Evolutionary conservation across 2,329 filamentous ascomycete genomes (phyloP).

Genomic region (Exophiala mesophila): DNA sequence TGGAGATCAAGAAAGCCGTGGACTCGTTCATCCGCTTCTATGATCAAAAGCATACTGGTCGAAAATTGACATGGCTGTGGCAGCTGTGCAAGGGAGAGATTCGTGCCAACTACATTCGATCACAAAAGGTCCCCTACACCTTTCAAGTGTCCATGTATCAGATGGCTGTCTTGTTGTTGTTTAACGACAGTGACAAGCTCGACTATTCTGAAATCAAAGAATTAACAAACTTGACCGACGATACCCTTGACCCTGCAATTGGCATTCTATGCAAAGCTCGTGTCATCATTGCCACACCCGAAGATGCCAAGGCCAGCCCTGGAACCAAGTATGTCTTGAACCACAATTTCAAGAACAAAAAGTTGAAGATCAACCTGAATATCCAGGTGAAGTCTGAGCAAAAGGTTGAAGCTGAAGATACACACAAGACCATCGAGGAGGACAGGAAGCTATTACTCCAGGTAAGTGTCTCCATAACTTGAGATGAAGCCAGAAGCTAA

Average conservation of each 20-base stretch:
- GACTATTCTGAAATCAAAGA: constrained; percentile 83
- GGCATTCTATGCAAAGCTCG: constrained; percentile 88
- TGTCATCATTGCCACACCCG: constrained; percentile 68
- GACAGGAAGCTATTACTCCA: constrained; percentile 94
- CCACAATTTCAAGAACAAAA: constrained; percentile 96
- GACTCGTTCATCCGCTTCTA: constrained; percentile 90
- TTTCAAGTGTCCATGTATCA: constrained; percentile 98
- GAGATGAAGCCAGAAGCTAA: constrained; percentile 29
- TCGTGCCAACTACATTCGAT: constrained; percentile 87
- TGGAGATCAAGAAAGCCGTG: constrained; percentile 78
- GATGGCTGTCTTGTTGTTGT: constrained; percentile 91
- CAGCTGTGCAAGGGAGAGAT: constrained; percentile 97
- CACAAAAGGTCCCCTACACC: constrained; percentile 83
- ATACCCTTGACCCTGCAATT: constrained; percentile 81
- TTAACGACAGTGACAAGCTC: constrained; percentile 84
- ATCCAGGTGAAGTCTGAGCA: constrained; percentile 91
- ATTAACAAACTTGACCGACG: constrained; percentile 71
- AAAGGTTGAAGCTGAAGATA: constrained; percentile 93
- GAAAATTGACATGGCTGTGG: constrained; percentile 97
- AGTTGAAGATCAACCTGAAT: constrained; percentile 94
- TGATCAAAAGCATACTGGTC: constrained; percentile 91
- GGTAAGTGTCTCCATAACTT: constrained; percentile 53
- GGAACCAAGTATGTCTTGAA: constrained; percentile 82
- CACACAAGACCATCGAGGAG: constrained; percentile 98
- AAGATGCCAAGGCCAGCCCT: constrained; percentile 68